Evolutionary conservation across 352 stramenopile genomes (phyloP).

Genomic region (Thalassiosira mediterranea): DNA sequence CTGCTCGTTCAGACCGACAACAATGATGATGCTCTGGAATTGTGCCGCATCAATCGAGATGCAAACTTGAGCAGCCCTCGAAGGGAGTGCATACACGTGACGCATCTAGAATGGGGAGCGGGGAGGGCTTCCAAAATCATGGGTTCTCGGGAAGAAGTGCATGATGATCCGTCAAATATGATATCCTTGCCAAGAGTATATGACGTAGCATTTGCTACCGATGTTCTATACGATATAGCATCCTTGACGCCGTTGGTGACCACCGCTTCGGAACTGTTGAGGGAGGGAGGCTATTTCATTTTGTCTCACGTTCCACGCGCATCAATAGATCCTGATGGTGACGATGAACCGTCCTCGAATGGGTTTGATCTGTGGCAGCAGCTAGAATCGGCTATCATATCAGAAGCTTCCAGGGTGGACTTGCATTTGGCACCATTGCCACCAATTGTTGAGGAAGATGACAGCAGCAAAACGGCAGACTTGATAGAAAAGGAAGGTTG

Average conservation of each 20-base stretch:
- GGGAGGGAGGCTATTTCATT: slow-evolving; percentile 52
- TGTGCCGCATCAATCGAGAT: slow-evolving; percentile 62
- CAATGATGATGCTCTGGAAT: slow-evolving; percentile 48
- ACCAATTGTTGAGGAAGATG: not conserved
- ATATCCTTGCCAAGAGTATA: slow-evolving; percentile 20
- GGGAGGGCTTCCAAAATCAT: slow-evolving; percentile 2
- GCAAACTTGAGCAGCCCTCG: slow-evolving; percentile 29
- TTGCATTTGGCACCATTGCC: not conserved
- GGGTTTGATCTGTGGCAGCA: slow-evolving; percentile 13
- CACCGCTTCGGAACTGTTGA: slow-evolving; percentile 30
- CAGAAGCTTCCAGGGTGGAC: slow-evolving; percentile 2
- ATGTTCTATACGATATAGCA: slow-evolving; percentile 72
- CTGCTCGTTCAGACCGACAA: slow-evolving; percentile 53
- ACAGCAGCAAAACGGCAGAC: not conserved
- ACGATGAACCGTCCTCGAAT: slow-evolving; percentile 7
- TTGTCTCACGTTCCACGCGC: slow-evolving; percentile 69
- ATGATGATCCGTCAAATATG: not conserved
- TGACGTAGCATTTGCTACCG: slow-evolving; percentile 68
- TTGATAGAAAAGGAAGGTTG: not conserved
- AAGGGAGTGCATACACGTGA: slow-evolving; percentile 14
- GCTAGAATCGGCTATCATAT: slow-evolving; percentile 18
- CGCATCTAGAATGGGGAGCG: slow-evolving; percentile 50
- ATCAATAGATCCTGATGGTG: slow-evolving; percentile 33
- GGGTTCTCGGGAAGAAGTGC: not conserved
- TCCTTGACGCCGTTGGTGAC: slow-evolving; percentile 46